Base-by-base conservation (phyloP, 805 yeast genomes). In the Lipomyces yamadae region DNA sequence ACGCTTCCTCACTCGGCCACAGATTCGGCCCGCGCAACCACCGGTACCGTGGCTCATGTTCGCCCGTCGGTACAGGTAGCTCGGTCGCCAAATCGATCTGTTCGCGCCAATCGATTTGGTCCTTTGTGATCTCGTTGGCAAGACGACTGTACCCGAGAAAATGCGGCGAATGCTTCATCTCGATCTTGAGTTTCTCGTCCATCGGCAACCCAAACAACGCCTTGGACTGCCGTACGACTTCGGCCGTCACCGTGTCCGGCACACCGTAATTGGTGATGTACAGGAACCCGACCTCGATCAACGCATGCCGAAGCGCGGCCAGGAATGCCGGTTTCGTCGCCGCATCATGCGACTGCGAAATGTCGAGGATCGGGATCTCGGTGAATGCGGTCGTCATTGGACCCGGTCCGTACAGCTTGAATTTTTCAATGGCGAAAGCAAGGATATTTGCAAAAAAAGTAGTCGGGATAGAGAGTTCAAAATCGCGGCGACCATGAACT, bases 91-190 rank as follows among this genome's bases (percentile, higher is more conserved):
- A 77, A 72, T 86, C 90, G 66, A 83, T 82, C 75, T 87, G 90
- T 72, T 86, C 90, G 64, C 89, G 77, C 82, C 86, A 81, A 72
- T 86, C 90, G 2, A 83, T 79, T 33, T 78, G 77, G 30, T 78
- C 77, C 11, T 86, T 85, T 0, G 89, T 86, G 61, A 84, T 82
- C 72, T 86, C 89, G 65, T 85, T 84, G 5, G 87, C 89, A 32
- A 86, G 76, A 48, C 81, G 76, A 37, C 86, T 82, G 78, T 82
- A 87, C 4, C 88, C 90, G 72, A 82, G 80, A 70, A 87, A 86
- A 71, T 86, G 88, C 4, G 86, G 86, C 68, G 84, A 84, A 70
- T 81, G 79, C 58, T 79, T 82, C 90, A 84, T 86, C 56, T 82
- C 88, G 64, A 81, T 79, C 56, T 77, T 76, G 56, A 69, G 66